Conservation (phyloP, 257 asterid species). For the Rhazya stricta region DNA sequence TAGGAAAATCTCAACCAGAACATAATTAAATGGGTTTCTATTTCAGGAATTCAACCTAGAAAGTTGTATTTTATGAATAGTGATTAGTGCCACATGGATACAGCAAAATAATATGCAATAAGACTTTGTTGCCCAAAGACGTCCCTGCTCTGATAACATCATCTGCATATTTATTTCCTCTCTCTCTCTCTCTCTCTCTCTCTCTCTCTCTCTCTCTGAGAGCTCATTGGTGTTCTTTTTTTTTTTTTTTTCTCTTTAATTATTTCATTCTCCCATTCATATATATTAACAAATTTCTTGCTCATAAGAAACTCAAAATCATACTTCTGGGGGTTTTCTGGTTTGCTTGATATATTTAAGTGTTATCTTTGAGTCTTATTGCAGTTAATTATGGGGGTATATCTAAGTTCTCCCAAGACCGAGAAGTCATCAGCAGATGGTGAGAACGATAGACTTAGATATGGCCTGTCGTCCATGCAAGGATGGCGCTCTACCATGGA, state of each 20-base stretch:
- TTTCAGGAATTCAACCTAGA: background rate
- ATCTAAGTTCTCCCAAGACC: conserved; percentile 82
- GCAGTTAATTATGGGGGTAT: conserved; percentile 77
- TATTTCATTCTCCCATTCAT: background rate
- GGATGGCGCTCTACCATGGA: conserved; percentile 97
- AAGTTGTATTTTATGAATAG: background rate
- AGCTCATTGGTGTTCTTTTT: background rate
- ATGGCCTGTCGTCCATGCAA: conserved; percentile 89
- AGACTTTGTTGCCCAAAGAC: background rate
- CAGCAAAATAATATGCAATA: too few relatives aligned
- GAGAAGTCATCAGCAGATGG: conserved; percentile 78
- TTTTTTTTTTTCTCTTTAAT: background rate
- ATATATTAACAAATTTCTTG: background rate
- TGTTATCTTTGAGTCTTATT: conserved; percentile 5
- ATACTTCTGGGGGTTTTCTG: background rate
- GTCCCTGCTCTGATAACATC: background rate
- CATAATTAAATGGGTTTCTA: background rate
- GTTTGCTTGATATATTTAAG: background rate
- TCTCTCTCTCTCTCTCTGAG: background rate
- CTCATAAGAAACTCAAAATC: background rate
- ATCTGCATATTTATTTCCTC: background rate
- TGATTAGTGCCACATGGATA: background rate
- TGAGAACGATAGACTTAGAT: conserved; percentile 67
- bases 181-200: too few relatives aligned
- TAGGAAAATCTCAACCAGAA: background rate